phyloP scores from a whole-genome alignment of 2,329 filamentous ascomycete genomes.

The Fusarium sp. region DNA sequence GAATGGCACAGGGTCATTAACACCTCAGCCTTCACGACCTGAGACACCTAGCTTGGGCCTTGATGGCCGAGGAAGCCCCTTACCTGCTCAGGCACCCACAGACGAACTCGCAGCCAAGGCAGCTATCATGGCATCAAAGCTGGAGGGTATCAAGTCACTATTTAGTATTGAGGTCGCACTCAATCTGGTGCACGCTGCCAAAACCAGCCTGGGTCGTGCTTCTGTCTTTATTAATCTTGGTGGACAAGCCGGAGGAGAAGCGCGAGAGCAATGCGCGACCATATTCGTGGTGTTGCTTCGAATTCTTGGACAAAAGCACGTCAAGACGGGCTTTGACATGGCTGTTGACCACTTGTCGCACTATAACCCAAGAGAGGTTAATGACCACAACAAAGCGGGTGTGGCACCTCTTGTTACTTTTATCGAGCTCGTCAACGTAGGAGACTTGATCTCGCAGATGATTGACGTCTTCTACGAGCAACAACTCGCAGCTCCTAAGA shows the following conservation, averaged over 20 bases:
- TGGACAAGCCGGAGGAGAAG: constrained; percentile 82
- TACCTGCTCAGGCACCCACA: constrained; percentile 77
- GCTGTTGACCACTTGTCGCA: constrained; percentile 90
- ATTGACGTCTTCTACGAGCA: constrained; percentile 98
- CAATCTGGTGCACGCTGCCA: constrained; percentile 87
- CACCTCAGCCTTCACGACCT: constrained; percentile 59
- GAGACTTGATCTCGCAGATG: constrained; percentile 98
- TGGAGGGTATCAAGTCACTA: constrained; percentile 93
- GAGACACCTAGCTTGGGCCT: constrained; percentile 59
- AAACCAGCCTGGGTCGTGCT: constrained; percentile 85
- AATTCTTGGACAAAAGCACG: constrained; percentile 85
- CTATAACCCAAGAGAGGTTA: constrained; percentile 89
- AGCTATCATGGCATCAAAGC: constrained; percentile 93
- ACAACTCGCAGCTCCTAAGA: constrained; percentile 83
- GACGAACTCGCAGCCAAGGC: constrained; percentile 95
- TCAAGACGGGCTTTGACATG: constrained; percentile 93
- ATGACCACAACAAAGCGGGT: constrained; percentile 74
- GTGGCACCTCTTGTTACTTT: constrained; percentile 95
- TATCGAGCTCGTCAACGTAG: constrained; percentile 96
- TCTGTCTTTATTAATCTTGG: constrained; percentile 84
- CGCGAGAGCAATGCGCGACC: constrained; percentile 86
- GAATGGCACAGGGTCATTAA: constrained; percentile 43
- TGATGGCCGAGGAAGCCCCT: constrained; percentile 55
- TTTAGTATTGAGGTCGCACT: constrained; percentile 97
- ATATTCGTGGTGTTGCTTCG: constrained; percentile 89